Evolutionary conservation across 176 grass and related monocot genomes (phyloP), one percentile per base, ranked within the genome.

Genomic region (Zoysia pacifica): DNA sequence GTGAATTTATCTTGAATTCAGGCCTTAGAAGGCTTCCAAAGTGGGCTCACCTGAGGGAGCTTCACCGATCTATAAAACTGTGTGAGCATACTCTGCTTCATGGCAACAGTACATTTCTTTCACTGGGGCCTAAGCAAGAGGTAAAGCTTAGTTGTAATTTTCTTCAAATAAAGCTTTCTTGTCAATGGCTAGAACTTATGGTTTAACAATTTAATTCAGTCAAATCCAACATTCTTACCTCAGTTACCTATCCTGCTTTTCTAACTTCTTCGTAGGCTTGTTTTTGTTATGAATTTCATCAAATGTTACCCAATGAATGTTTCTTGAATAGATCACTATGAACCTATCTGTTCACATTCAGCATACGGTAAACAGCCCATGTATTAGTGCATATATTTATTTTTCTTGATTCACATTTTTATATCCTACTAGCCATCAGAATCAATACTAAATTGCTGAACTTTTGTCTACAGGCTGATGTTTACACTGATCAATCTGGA

Each of bases 1-100:
- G 35, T 75, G 36, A 62, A 76, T 77, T 79, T 38, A 55, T 63
- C 20, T 90, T 70, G 65, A 70, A 58, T 84, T 61, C 77, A 99
- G 96, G 96, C 11, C 87, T 99, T 56, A 64, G 59, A 61, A 91
- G 92, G 69, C 80, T 93, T 81, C 96, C 92, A 62, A 99, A 99
- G 87, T 99, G 96, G 96, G 81, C 86, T 15, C 96, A 99, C 87
- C 91, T 99, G 79, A 99, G 48, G 82, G 92, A 91, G 48, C 96
- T 99, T 85, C 96, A 99, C 59, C 84, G 91, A 81, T 87, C 92
- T 80, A 93, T 99, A 83, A 94, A 91, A 89, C 68, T 91, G 82
- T 93, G 96, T 3, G 92, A 99, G 78, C 79, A 84, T 56, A 79
- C 84, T 71, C 77, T 99, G 72, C 81, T 99, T 85, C 84, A 86